A percentile compares a stretch with the other conserved stretches of the same genome.
phyloP scores from a whole-genome alignment of 352 stramenopile species.

The Globisporangium recalcitrans region DNA sequence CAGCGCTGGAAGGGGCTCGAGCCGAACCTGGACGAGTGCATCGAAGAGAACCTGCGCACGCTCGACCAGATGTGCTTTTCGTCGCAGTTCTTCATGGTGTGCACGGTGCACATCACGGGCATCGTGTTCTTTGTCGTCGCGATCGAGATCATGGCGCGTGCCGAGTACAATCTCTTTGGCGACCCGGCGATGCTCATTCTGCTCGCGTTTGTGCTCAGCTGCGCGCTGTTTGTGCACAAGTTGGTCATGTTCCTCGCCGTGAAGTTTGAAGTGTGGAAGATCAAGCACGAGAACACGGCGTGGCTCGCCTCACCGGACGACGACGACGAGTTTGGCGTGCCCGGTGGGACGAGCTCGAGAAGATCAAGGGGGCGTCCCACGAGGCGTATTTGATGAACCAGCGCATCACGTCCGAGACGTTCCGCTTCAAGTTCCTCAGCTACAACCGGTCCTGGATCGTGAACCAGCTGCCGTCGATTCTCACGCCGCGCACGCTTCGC shows the following conservation, averaged over 20 bases:
- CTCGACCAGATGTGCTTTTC: constrained; percentile 98
- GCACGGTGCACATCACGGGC: constrained; percentile 89
- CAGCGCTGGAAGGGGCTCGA: constrained; percentile 96
- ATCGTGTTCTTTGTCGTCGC: constrained; percentile 95
- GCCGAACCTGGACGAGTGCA: constrained; percentile 95
- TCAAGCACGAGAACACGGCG: constrained; percentile 94
- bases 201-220: constrained; percentile 59
- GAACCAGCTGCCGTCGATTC: constrained; percentile 91
- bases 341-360: constrained; percentile 91
- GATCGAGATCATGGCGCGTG: constrained; percentile 94
- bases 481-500: constrained; percentile 91
- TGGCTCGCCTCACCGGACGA: constrained; percentile 90
- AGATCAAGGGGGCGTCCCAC: constrained; percentile 91
- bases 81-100: constrained; percentile 98
- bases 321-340: constrained; percentile 90
- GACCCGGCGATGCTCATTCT: constrained; percentile 90
- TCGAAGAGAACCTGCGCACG: constrained; percentile 93
- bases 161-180: constrained; percentile 95
- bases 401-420: constrained; percentile 94
- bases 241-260: constrained; percentile 82
- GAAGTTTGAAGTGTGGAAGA: constrained; percentile 91
- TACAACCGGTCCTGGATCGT: constrained; percentile 98
- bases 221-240: constrained; percentile 53
- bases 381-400: constrained; percentile 97
- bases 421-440: constrained; percentile 96